phyloP scores from a whole-genome alignment of 129 eudicot genomes.

The Silybum marianum region DNA sequence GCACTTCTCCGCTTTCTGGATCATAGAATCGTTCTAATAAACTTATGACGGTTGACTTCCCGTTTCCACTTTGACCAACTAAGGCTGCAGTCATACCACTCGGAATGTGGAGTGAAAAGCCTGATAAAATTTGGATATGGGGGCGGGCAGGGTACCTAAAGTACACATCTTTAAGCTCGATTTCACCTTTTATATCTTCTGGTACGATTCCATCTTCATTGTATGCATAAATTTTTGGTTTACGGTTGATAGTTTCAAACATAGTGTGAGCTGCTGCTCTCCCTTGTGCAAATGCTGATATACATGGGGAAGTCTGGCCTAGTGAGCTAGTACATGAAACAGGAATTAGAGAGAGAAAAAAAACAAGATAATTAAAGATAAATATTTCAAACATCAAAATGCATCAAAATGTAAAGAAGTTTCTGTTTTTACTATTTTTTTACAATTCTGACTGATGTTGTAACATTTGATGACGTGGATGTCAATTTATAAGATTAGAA shows the following conservation, averaged over 20 bases:
- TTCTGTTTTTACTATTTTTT: neutral
- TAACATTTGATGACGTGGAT: neutral
- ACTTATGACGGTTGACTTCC: conserved; percentile 79
- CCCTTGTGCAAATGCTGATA: conserved; percentile 75
- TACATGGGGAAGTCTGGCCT: conserved; percentile 59
- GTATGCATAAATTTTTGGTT: conserved; percentile 57
- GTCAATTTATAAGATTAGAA: neutral
- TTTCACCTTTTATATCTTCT: conserved; percentile 55
- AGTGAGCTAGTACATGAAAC: conserved; percentile 41
- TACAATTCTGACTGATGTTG: neutral
- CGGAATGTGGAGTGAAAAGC: conserved; percentile 50
- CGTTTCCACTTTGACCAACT: conserved; percentile 93
- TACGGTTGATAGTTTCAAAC: conserved; percentile 62
- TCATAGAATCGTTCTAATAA: conserved; percentile 78
- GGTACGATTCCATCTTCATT: conserved; percentile 43
- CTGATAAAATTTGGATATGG: conserved; percentile 61
- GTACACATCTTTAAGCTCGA: conserved; percentile 65
- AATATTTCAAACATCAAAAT: neutral
- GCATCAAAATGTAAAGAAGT: neutral
- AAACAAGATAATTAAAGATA: neutral
- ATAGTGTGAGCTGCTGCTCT: conserved; percentile 76
- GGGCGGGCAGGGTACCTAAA: conserved; percentile 80
- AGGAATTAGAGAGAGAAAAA: neutral
- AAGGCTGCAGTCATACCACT: conserved; percentile 74
- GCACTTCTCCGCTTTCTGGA: conserved; percentile 67